phyloP scores from a whole-genome alignment of 139 green algal species.

The Dunaliella sp. region DNA sequence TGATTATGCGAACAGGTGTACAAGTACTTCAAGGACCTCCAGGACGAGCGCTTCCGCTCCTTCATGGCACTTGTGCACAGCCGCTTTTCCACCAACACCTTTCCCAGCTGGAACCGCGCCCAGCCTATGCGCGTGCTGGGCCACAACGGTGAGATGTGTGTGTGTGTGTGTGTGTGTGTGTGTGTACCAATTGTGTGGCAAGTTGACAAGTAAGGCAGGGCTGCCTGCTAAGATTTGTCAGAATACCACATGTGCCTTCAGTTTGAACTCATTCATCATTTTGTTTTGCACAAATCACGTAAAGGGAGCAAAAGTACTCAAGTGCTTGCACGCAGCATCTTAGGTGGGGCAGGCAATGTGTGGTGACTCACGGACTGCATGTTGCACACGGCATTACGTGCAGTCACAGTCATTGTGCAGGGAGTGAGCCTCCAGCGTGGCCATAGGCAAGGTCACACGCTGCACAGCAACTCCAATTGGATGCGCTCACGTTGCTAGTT shows the following conservation, averaged over 20 bases:
- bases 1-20: constrained; percentile 66
- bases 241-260: no score
- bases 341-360: no score
- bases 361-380: no score
- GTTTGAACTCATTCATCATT: no score
- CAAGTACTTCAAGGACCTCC: constrained; percentile 85
- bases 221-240: no score
- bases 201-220: background rate
- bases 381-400: no score
- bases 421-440: no score
- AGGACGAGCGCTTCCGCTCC: constrained; percentile 69
- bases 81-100: constrained; percentile 97
- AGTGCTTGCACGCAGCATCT: no score
- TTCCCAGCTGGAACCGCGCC: constrained; percentile 87
- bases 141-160: constrained; percentile 75
- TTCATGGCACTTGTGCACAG: constrained; percentile 94
- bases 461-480: constrained; percentile 81
- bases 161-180: background rate
- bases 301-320: no score
- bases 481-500: constrained; percentile 91
- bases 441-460: constrained; percentile 72
- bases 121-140: constrained; percentile 93
- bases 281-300: no score
- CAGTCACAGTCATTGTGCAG: no score
- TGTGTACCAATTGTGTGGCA: background rate